Evolutionary conservation across 179 eudicot species (phyloP).

Genomic region (Kewa caespitosa): DNA sequence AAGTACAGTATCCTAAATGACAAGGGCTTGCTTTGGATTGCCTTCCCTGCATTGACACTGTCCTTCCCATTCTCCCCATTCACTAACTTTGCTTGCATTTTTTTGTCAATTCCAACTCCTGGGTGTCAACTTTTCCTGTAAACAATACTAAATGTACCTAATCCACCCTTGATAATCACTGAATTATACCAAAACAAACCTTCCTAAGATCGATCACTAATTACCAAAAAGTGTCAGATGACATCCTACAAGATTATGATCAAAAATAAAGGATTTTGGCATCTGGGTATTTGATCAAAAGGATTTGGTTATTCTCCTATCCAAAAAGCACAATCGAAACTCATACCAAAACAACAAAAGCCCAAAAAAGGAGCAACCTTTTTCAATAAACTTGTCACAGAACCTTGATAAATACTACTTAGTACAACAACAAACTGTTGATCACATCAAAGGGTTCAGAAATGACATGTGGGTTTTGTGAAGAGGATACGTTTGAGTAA

Average conservation of each 20-base stretch:
- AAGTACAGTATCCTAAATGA: constrained; percentile 33
- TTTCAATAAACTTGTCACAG: too few species aligned
- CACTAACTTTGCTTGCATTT: constrained; percentile 27
- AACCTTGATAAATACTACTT: too few species aligned
- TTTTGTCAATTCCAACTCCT: constrained; percentile 12
- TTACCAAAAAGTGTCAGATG: constrained; percentile 1
- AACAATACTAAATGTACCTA: constrained; percentile 8
- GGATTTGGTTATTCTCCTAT: neutral
- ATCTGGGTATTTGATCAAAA: constrained; percentile 14
- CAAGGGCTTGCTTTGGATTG: constrained; percentile 24
- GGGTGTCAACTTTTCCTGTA: constrained; percentile 8
- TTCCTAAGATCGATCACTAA: neutral
- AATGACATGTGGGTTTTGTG: constrained; percentile 1
- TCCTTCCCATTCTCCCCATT: constrained; percentile 34
- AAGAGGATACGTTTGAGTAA: constrained; percentile 1
- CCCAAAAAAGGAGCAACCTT: neutral
- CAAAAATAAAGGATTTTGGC: neutral
- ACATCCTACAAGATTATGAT: constrained; percentile 11
- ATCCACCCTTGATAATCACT: too few species aligned
- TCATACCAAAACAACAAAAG: constrained; percentile 11
- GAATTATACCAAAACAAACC: neutral
- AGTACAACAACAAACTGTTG: neutral
- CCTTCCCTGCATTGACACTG: constrained; percentile 11
- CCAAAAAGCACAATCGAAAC: constrained; percentile 19
- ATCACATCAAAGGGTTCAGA: neutral